These are phyloP conservation scores for Aspergillus glaucus DNA, from an alignment of 2,329 filamentous ascomycete species.

Conservation along the genomic window DNA sequence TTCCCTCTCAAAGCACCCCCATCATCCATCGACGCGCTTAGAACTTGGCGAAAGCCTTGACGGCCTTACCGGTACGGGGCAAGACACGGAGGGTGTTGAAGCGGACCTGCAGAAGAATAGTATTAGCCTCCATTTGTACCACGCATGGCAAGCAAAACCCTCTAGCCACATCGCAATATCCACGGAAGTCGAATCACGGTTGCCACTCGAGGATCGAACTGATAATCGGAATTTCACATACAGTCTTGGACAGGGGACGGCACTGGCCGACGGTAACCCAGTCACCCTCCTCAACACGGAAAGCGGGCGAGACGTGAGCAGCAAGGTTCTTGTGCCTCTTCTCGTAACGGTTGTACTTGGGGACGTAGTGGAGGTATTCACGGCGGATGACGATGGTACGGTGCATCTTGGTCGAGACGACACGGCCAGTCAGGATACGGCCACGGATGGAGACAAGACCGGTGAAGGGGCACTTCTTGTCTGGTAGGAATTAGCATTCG, in stretches of 20 bases:
- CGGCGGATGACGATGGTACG: slow-evolving; percentile 98
- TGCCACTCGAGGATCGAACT: not conserved
- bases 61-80: slow-evolving; percentile 90
- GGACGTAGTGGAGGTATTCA: slow-evolving; percentile 99
- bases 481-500: slow-evolving; percentile 45
- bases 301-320: slow-evolving; percentile 96
- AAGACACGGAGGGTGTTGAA: slow-evolving; percentile 99
- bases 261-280: slow-evolving; percentile 99
- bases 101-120: slow-evolving; percentile 61
- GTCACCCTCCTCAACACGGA: slow-evolving; percentile 99
- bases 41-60: slow-evolving; percentile 99
- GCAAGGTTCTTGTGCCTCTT: slow-evolving; percentile 99
- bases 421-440: slow-evolving; percentile 98
- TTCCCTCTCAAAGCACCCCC: slow-evolving; percentile 26
- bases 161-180: not conserved
- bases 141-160: not conserved
- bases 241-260: slow-evolving; percentile 98
- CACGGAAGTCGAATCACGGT: not conserved
- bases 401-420: slow-evolving; percentile 99
- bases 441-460: slow-evolving; percentile 98
- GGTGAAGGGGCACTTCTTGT: slow-evolving; percentile 99
- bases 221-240: slow-evolving; percentile 50
- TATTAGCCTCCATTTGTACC: not conserved
- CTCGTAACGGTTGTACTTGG: slow-evolving; percentile 99
- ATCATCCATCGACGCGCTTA: slow-evolving; percentile 49